These are phyloP conservation scores for Berkeleyomyces rouxiae DNA, from an alignment of 2,329 filamentous ascomycete genomes.

Conservation along the genomic window DNA sequence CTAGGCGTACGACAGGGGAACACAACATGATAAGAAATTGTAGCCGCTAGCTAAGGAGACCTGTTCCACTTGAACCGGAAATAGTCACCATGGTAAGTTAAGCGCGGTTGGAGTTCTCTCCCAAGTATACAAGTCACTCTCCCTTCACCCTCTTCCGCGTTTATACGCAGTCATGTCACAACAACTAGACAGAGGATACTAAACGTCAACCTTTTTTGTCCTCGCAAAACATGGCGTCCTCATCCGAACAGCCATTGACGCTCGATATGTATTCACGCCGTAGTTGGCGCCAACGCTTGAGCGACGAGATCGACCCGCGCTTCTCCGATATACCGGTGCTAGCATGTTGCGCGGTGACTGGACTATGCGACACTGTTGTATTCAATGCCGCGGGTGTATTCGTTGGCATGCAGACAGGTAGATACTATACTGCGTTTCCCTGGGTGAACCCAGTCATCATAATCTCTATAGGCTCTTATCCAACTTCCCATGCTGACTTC, in stretches of 20 bases:
- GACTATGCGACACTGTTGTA: constrained; percentile 25
- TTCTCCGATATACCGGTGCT: constrained; percentile 24
- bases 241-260: not conserved
- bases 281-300: constrained; percentile 1
- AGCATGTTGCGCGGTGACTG: constrained; percentile 24
- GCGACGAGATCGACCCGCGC: constrained; percentile 6
- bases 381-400: constrained; percentile 26
- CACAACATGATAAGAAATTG: no score
- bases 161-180: no score
- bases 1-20: no score
- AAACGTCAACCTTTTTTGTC: no score
- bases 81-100: no score
- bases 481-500: not conserved
- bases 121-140: no score
- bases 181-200: no score
- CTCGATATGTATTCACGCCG: not conserved
- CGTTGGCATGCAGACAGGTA: constrained; percentile 26
- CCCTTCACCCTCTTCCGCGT: no score
- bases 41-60: no score
- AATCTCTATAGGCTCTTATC: not conserved
- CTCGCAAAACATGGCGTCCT: not conserved
- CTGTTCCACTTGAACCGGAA: no score
- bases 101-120: no score
- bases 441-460: not conserved
- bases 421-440: not conserved